Base-by-base conservation (phyloP, 78 protist genomes). In the Guillardia theta region DNA sequence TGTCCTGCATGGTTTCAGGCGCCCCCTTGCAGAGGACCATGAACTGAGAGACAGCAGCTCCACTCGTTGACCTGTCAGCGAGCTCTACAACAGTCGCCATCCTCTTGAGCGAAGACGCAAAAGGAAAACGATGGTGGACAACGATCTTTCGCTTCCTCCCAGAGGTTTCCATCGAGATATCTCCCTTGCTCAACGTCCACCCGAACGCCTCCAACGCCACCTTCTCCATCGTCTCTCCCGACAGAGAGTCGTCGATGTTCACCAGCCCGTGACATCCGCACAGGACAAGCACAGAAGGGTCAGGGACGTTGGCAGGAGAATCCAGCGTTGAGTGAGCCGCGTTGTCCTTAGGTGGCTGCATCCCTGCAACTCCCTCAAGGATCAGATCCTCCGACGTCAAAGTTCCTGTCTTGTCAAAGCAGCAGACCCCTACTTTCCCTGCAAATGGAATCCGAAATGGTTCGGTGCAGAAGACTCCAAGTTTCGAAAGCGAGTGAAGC, bases 331-430 rank as follows among this genome's bases (percentile, higher is more conserved):
- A 58, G 70, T 58, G 70, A 24, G 2, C 27, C 2, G 6, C 70
- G 70, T 30, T 30, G 27, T 37, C 41, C 1, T 70, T 37, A 70
- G 92, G 92, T 6, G 70, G 37, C 33, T 12, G 48, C 33, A 36
- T 48, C 43, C 9, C 64, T 33, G 94, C 98, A 37, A 98, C 94
- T 9, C 99, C 99, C 12, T 92, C 93, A 4, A 98, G 94, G 47
- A 76, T 37, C 22, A 99, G 93, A 24, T 96, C 96, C 43, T 94
- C 95, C 27, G 48, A 53, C 47, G 93, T 88, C 44, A 88, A 77
- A 9, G 93, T 88, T 22, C 77, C 99, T 0, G 99, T 99, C 98
- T 99, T 99, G 95, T 99, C 99, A 45, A 99, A 99, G 97, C 99
- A 99, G 96, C 99, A 98, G 24, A 97, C 50, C 77, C 95, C 97